Evolutionary conservation across 805 yeast species (phyloP).

Genomic region (Schwanniomyces occidentalis): DNA sequence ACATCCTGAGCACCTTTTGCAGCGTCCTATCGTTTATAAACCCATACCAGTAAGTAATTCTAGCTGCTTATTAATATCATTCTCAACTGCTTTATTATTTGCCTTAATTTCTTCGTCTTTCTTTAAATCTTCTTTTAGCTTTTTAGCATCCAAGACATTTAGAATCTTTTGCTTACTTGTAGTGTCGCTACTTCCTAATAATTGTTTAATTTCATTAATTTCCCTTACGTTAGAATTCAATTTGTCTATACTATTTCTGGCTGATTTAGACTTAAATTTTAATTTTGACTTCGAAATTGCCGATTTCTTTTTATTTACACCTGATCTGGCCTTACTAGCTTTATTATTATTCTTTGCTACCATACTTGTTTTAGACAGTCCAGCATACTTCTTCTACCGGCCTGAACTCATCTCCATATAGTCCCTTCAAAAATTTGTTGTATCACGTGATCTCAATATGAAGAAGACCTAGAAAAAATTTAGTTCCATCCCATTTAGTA

Average conservation of each 20-base stretch:
- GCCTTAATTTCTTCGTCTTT: conserved; percentile 34
- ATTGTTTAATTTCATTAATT: conserved; percentile 20
- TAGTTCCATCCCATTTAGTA: no score
- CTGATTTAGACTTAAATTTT: conserved; percentile 26
- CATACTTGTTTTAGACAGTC: no score
- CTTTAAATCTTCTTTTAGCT: conserved; percentile 37
- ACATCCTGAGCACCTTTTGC: no score
- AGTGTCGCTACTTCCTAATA: conserved; percentile 10
- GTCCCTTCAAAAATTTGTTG: no score
- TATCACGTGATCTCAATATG: conserved; percentile 5
- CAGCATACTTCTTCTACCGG: no score
- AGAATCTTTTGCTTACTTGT: conserved; percentile 17
- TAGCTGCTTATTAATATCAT: conserved; percentile 45
- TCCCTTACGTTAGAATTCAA: conserved; percentile 29
- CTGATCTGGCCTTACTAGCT: neutral
- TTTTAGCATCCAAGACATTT: conserved; percentile 34
- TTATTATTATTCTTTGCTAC: neutral
- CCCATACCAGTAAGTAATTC: conserved; percentile 49
- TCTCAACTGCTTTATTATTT: conserved; percentile 33
- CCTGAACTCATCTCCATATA: no score
- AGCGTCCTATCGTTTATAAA: no score
- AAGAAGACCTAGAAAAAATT: conserved; percentile 2
- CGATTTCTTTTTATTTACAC: neutral
- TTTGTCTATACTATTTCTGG: conserved; percentile 33
- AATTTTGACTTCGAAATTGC: conserved; percentile 12